These are phyloP conservation scores for Diaporthe aspalathi DNA, from an alignment of 2,329 filamentous ascomycete species.

Conservation along the genomic window DNA sequence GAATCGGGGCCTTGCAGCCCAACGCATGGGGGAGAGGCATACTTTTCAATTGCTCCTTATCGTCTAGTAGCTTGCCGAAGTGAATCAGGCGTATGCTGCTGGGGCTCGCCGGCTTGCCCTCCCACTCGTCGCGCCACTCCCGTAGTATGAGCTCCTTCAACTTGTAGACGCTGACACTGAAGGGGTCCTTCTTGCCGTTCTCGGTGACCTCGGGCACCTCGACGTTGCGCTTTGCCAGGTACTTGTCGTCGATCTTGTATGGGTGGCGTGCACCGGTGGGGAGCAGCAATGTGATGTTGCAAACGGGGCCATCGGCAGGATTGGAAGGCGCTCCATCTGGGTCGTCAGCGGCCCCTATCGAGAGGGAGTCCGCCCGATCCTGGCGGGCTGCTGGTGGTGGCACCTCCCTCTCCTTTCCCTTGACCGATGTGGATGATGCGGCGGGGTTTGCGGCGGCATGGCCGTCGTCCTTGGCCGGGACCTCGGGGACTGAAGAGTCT, in stretches of 20 bases:
- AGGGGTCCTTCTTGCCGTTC: conserved; percentile 76
- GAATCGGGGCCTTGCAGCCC: neutral
- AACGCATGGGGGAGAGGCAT: conserved; percentile 49
- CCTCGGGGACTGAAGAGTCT: conserved; percentile 31
- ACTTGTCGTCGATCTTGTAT: conserved; percentile 89
- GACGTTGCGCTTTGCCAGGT: conserved; percentile 84
- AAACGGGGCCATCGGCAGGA: conserved; percentile 56
- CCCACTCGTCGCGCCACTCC: conserved; percentile 95
- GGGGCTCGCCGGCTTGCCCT: conserved; percentile 84
- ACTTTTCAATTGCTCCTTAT: conserved; percentile 89
- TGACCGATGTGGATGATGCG: conserved; percentile 42
- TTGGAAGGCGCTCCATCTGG: conserved; percentile 33
- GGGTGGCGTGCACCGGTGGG: conserved; percentile 86
- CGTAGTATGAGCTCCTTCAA: conserved; percentile 93
- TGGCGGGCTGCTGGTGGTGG: conserved; percentile 42
- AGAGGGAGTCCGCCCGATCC: conserved; percentile 48
- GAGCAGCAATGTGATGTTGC: conserved; percentile 85
- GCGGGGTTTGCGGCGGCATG: conserved; percentile 35
- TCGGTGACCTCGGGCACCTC: conserved; percentile 74
- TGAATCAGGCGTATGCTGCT: conserved; percentile 92
- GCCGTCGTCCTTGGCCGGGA: conserved; percentile 38
- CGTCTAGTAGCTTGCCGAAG: conserved; percentile 90
- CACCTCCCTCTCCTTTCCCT: conserved; percentile 48
- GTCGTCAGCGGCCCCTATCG: conserved; percentile 47
- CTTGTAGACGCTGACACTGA: conserved; percentile 91